These are phyloP conservation scores for Clarkia xantiana DNA, from an alignment of 345 rosid genomes.

Conservation along the genomic window DNA sequence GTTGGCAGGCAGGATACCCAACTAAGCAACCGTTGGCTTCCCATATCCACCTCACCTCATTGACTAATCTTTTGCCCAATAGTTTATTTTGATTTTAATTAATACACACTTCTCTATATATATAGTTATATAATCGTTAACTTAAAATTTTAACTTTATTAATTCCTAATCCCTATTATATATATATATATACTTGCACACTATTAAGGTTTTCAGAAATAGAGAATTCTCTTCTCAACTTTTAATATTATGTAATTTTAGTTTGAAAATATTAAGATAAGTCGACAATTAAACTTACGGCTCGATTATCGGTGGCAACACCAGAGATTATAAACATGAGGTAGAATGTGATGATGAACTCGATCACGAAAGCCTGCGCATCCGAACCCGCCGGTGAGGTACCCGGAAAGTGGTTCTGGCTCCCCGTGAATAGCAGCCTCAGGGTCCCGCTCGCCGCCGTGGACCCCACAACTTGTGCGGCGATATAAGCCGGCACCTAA, in stretches of 20 bases:
- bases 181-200: too few species aligned
- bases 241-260: not conserved
- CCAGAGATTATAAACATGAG: constrained; percentile 77
- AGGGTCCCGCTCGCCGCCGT: constrained; percentile 67
- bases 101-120: too few species aligned
- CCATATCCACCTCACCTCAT: too few species aligned
- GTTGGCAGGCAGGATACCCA: too few species aligned
- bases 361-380: constrained; percentile 59
- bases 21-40: too few species aligned
- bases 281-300: constrained; percentile 30
- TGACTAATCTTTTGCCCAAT: too few species aligned
- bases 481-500: constrained; percentile 63
- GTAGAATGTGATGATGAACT: constrained; percentile 88
- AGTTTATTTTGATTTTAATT: too few species aligned
- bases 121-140: too few species aligned
- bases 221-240: too few species aligned
- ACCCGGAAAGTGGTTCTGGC: constrained; percentile 51
- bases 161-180: too few species aligned
- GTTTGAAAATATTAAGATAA: not conserved
- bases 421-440: constrained; percentile 45
- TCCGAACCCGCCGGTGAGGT: constrained; percentile 57
- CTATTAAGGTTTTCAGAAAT: too few species aligned
- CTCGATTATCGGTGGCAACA: constrained; percentile 79
- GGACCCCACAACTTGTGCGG: constrained; percentile 59
- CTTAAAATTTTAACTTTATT: too few species aligned